These are phyloP conservation scores for Aspergillus nanangensis DNA, from an alignment of 495 filamentous ascomycete genomes.

Conservation along the genomic window DNA sequence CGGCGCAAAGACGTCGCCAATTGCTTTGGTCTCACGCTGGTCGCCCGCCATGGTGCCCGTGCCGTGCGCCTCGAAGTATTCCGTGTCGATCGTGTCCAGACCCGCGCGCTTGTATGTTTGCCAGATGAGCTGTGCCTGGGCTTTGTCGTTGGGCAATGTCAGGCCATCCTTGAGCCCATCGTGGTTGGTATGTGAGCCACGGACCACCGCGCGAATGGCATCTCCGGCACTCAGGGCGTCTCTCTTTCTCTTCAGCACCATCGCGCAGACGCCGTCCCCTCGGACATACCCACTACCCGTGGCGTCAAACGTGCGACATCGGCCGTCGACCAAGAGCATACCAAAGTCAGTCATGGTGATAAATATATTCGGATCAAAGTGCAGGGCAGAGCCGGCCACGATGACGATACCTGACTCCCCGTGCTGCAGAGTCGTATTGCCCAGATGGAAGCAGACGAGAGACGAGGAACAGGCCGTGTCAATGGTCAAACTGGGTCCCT, in stretches of 20 bases:
- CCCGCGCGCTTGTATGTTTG: constrained; percentile 22
- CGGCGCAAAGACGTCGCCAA: constrained; percentile 1
- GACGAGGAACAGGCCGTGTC: constrained; percentile 33
- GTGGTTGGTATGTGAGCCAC: constrained; percentile 41
- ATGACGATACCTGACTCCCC: constrained; percentile 28
- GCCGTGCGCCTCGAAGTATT: constrained; percentile 29
- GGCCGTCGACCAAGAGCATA: constrained; percentile 16
- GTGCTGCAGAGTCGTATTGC: constrained; percentile 28
- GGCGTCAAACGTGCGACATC: constrained; percentile 24
- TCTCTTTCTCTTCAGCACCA: constrained; percentile 26
- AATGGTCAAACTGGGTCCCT: constrained; percentile 13
- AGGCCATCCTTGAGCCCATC: constrained; percentile 22
- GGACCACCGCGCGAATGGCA: constrained; percentile 30
- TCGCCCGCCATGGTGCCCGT: constrained; percentile 33
- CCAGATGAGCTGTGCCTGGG: constrained; percentile 23
- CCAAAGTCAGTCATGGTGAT: constrained; percentile 1
- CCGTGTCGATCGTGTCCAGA: constrained; percentile 11
- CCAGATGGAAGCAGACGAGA: constrained; percentile 30
- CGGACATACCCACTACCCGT: constrained; percentile 26
- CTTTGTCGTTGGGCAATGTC: constrained; percentile 12
- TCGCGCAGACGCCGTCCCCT: constrained; percentile 27
- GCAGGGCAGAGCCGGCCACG: constrained; percentile 20
- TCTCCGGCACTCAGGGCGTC: constrained; percentile 23
- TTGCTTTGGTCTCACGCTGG: constrained; percentile 1
- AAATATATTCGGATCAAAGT: constrained; percentile 7